phyloP scores from a whole-genome alignment of 2,329 filamentous ascomycete species.

The Epichloe gansuensis region DNA sequence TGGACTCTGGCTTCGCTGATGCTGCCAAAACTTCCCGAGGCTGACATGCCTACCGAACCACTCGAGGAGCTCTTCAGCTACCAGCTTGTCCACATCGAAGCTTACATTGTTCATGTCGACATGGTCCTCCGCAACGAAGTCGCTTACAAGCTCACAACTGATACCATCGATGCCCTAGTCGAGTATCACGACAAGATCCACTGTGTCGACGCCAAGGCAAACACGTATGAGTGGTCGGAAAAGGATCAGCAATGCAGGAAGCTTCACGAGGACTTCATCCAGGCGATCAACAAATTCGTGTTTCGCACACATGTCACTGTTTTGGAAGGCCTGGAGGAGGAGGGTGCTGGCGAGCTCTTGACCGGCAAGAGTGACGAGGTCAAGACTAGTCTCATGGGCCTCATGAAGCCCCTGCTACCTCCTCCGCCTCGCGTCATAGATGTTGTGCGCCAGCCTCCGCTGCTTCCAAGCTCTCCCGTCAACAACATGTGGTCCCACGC shows the following conservation, averaged over 20 bases:
- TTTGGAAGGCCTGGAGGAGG: constrained; percentile 91
- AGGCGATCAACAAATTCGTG: constrained; percentile 95
- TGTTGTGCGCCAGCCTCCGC: constrained; percentile 71
- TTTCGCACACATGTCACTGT: constrained; percentile 81
- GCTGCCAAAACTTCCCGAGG: constrained; percentile 78
- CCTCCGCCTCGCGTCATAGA: constrained; percentile 82
- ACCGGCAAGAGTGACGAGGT: constrained; percentile 88
- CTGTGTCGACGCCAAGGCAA: constrained; percentile 79
- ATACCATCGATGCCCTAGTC: constrained; percentile 85
- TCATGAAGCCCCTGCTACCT: constrained; percentile 80
- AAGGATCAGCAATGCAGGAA: constrained; percentile 96
- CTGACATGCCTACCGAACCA: constrained; percentile 72
- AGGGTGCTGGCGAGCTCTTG: constrained; percentile 86
- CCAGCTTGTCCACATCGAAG: constrained; percentile 85
- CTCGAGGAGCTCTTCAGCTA: constrained; percentile 87
- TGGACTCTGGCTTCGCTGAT: constrained; percentile 92
- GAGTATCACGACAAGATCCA: constrained; percentile 96
- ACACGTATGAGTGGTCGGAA: constrained; percentile 88
- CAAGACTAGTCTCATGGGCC: constrained; percentile 69
- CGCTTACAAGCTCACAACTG: constrained; percentile 90
- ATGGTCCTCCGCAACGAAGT: constrained; percentile 98
- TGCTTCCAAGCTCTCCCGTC: constrained; percentile 72
- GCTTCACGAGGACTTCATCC: constrained; percentile 90
- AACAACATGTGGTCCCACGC: constrained; percentile 73
- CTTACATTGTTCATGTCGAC: constrained; percentile 97